Conservation (phyloP, 495 filamentous ascomycete genomes). For the Cercophora scortea region DNA sequence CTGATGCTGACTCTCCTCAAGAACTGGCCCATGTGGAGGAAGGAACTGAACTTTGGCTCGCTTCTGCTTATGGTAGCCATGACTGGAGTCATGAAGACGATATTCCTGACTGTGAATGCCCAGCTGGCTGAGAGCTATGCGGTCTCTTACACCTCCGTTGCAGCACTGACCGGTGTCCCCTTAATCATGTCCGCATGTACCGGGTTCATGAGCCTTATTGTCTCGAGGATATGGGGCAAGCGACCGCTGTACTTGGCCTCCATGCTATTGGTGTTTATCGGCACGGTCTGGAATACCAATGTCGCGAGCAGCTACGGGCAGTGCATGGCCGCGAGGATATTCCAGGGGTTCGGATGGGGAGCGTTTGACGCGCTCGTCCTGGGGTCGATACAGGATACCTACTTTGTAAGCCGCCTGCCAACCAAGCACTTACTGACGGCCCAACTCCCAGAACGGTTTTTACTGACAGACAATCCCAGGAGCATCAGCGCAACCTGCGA, state of each 20-base stretch:
- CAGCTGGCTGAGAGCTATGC: slow-evolving; percentile 29
- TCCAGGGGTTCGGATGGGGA: slow-evolving; percentile 48
- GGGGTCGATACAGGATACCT: slow-evolving; percentile 42
- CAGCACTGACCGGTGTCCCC: slow-evolving; percentile 41
- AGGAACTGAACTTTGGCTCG: slow-evolving; percentile 36
- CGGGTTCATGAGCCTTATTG: slow-evolving; percentile 28
- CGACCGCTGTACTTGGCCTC: slow-evolving; percentile 38
- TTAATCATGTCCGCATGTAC: slow-evolving; percentile 40
- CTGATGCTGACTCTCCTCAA: slow-evolving; percentile 9
- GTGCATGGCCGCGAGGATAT: slow-evolving; percentile 41
- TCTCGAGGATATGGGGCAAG: slow-evolving; percentile 38
- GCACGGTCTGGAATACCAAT: slow-evolving; percentile 40
- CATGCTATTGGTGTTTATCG: slow-evolving; percentile 33
- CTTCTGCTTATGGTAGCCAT: slow-evolving; percentile 34
- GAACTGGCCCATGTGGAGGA: slow-evolving; percentile 45
- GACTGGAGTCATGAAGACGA: slow-evolving; percentile 41
- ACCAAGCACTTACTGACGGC: not conserved
- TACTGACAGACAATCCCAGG: slow-evolving; percentile 24
- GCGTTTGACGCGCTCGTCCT: slow-evolving; percentile 40
- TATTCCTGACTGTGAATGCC: slow-evolving; percentile 38
- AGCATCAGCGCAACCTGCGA: slow-evolving; percentile 36
- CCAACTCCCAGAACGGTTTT: not conserved
- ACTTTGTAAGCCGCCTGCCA: slow-evolving; percentile 34
- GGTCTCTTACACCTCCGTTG: slow-evolving; percentile 35
- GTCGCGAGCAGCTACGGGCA: slow-evolving; percentile 29